Evolutionary conservation across 108 stramenopile species (phyloP).

Genomic region (Seminavis robusta): DNA sequence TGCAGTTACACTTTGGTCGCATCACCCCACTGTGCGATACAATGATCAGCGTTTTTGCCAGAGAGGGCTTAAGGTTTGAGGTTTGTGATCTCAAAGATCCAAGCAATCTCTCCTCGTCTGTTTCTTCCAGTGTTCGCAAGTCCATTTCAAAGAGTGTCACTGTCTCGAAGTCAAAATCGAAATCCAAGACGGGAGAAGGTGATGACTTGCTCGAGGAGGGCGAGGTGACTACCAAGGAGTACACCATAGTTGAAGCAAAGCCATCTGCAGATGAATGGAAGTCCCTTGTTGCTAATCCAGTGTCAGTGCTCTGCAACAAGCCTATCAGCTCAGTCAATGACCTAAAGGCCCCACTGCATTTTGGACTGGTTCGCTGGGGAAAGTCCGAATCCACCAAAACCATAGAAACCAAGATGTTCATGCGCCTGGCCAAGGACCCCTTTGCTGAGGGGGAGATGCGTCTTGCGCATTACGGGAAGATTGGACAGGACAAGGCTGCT

Average conservation of each 20-base stretch:
- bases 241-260: slow-evolving; percentile 2
- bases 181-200: slow-evolving; percentile 12
- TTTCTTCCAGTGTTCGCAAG: slow-evolving; percentile 19
- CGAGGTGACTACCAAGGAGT: too few species aligned
- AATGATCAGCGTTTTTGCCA: too few species aligned
- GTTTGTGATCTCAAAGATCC: slow-evolving; percentile 29
- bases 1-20: slow-evolving; percentile 22
- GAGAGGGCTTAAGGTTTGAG: too few species aligned
- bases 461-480: slow-evolving; percentile 28
- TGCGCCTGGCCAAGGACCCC: slow-evolving; percentile 25
- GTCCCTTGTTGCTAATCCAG: too few species aligned
- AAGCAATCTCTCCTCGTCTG: slow-evolving; percentile 25
- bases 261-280: too few species aligned
- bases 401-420: slow-evolving; percentile 31
- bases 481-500: slow-evolving; percentile 8
- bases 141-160: slow-evolving; percentile 34
- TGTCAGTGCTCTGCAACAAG: slow-evolving; percentile 18
- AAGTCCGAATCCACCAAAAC: slow-evolving; percentile 3
- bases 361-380: slow-evolving; percentile 18
- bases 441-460: slow-evolving; percentile 40
- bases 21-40: slow-evolving; percentile 17
- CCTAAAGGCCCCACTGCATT: slow-evolving; percentile 24
- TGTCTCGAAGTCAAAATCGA: slow-evolving; percentile 11
- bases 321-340: slow-evolving; percentile 20
- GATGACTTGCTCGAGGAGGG: neutral